Percentiles rank a stretch among this genome's conserved stretches.
Conservation (phyloP, 164 flowering plant genomes). For the Protea cynaroides region DNA sequence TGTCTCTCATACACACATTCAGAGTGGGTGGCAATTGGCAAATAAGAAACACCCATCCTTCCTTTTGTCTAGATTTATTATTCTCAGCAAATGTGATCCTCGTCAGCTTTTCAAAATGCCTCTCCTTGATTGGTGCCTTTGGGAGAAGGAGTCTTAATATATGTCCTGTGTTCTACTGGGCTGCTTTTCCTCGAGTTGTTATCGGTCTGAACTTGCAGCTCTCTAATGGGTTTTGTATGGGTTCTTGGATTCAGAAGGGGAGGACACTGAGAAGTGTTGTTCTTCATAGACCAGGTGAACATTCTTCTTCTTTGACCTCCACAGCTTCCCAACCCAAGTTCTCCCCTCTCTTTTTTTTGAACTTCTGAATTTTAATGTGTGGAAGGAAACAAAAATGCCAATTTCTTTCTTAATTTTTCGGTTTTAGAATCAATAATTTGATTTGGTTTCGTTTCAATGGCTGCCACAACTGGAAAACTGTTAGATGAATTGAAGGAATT, state of each 20-base stretch:
- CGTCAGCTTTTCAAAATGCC: conserved; percentile 24
- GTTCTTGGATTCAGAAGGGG: conserved; percentile 13
- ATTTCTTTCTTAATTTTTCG: not conserved
- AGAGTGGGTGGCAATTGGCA: too few species aligned
- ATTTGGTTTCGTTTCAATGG: conserved; percentile 11
- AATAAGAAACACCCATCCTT: too few species aligned
- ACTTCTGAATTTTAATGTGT: not conserved
- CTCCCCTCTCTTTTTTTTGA: not conserved
- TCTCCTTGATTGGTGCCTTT: conserved; percentile 3
- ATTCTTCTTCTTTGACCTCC: not conserved
- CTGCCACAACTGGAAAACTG: conserved; percentile 10
- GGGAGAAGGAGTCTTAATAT: not conserved
- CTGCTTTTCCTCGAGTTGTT: conserved; percentile 5
- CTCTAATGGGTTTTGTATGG: conserved; percentile 8
- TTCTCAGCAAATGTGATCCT: conserved; percentile 1
- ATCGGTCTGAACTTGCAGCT: not conserved
- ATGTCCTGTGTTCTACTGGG: conserved; percentile 4
- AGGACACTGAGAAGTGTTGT: conserved; percentile 16
- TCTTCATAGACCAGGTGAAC: conserved; percentile 12
- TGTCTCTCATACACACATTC: too few species aligned
- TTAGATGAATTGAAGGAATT: not conserved
- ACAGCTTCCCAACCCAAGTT: too few species aligned
- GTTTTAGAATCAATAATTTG: too few species aligned
- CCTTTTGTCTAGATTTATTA: too few species aligned
- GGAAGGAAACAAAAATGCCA: not conserved